These are phyloP conservation scores for Verticillium tricorpus DNA, from an alignment of 2,329 filamentous ascomycete genomes.

Conservation along the genomic window DNA sequence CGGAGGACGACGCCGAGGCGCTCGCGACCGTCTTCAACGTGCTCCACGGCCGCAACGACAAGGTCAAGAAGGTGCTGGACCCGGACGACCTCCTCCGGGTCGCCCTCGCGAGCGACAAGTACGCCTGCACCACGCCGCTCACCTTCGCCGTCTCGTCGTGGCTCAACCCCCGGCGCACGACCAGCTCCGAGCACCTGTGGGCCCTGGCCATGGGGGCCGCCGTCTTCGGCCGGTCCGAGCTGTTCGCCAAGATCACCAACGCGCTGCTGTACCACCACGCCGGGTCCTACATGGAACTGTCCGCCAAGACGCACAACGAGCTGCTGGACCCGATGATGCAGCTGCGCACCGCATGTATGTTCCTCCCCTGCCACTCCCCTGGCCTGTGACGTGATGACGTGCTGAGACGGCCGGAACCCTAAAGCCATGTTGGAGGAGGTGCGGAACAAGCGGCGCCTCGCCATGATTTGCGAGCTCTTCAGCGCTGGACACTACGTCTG, in stretches of 20 bases:
- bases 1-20: constrained; percentile 23
- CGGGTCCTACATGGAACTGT: background rate
- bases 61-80: constrained; percentile 18
- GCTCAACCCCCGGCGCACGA: background rate
- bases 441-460: background rate
- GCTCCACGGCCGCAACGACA: constrained; percentile 19
- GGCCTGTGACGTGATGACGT: background rate
- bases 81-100: constrained; percentile 20
- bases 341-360: background rate
- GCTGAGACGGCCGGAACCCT: too few species aligned
- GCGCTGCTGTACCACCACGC: background rate
- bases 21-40: constrained; percentile 26
- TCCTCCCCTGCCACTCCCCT: background rate
- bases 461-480: background rate
- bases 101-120: constrained; percentile 21
- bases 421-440: background rate
- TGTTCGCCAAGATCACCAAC: background rate
- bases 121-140: constrained; percentile 12
- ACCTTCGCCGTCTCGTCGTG: background rate
- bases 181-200: background rate
- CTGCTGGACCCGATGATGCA: background rate
- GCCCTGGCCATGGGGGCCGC: background rate
- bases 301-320: background rate
- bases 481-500: too few species aligned
- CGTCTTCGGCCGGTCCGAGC: background rate